phyloP scores from a whole-genome alignment of 2,329 filamentous ascomycete genomes.

The Emmonsiellopsis sp. region DNA sequence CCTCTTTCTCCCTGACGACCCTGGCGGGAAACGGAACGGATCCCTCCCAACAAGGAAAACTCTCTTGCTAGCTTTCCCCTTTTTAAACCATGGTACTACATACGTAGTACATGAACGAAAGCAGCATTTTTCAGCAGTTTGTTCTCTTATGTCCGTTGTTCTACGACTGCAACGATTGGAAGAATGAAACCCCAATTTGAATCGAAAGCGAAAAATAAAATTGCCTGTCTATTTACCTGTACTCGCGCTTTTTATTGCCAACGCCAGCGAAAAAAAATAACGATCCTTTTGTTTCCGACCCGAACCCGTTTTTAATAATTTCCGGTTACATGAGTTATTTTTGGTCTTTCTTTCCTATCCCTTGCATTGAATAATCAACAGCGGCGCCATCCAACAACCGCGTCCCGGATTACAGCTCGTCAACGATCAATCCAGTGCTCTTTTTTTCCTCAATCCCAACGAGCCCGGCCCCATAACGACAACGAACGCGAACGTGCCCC shows the following conservation, averaged over 20 bases:
- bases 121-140: not conserved
- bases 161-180: not conserved
- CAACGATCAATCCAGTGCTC: not conserved
- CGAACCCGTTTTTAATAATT: not conserved
- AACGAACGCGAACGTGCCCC: not conserved
- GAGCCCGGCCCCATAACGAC: not conserved
- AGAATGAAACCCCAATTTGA: not conserved
- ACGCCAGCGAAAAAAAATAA: not conserved
- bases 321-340: not conserved
- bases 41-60: not conserved
- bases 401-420: not conserved
- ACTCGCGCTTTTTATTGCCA: not conserved
- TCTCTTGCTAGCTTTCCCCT: not conserved
- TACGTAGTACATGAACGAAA: not conserved
- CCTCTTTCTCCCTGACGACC: not conserved
- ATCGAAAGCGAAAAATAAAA: not conserved
- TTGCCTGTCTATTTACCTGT: not conserved
- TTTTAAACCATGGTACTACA: not conserved
- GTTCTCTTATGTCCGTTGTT: not conserved
- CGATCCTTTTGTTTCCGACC: not conserved
- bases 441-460: not conserved
- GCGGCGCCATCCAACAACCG: not conserved
- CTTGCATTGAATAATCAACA: not conserved
- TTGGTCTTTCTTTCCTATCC: not conserved
- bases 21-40: not conserved